These are phyloP conservation scores for Ampelomyces quisqualis DNA, from an alignment of 2,329 filamentous ascomycete species.

Conservation along the genomic window DNA sequence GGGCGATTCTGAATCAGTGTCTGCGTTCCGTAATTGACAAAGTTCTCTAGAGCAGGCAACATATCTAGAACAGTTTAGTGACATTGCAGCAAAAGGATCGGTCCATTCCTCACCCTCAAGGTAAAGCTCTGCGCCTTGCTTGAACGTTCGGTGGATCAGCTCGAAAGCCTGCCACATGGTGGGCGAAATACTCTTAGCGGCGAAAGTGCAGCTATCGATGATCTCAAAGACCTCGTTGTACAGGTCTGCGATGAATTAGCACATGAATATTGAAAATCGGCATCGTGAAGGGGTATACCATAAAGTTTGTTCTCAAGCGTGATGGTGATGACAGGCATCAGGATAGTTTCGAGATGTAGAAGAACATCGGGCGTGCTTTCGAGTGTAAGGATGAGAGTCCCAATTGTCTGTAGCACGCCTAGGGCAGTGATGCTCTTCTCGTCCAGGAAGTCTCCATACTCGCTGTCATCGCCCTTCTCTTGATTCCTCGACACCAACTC, in stretches of 20 bases:
- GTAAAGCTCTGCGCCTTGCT: constrained; percentile 93
- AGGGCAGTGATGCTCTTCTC: constrained; percentile 98
- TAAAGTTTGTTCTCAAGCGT: constrained; percentile 98
- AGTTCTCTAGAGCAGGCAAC: constrained; percentile 97
- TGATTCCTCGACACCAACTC: constrained; percentile 86
- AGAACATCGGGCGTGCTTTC: constrained; percentile 97
- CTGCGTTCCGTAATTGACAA: constrained; percentile 85
- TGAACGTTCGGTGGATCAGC: constrained; percentile 94
- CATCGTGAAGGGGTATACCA: constrained; percentile 51
- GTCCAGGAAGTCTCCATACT: constrained; percentile 87
- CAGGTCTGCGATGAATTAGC: constrained; percentile 60
- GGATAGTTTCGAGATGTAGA: constrained; percentile 86
- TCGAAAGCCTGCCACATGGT: constrained; percentile 99
- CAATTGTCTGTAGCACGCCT: constrained; percentile 95
- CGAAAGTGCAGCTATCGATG: constrained; percentile 98
- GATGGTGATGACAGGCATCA: constrained; percentile 96
- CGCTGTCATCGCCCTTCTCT: constrained; percentile 71
- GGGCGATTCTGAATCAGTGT: constrained; percentile 78
- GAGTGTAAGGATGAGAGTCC: constrained; percentile 91
- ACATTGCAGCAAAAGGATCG: background rate
- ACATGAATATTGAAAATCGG: background rate
- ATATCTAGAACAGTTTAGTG: constrained; percentile 62
- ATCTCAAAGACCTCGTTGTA: constrained; percentile 99
- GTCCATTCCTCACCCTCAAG: constrained; percentile 62
- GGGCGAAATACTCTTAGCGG: constrained; percentile 89